A percentile compares a stretch with the other conserved stretches of the same genome.
phyloP scores from a whole-genome alignment of 2,329 filamentous ascomycete genomes.

The Phialemonium atrogriseum region DNA sequence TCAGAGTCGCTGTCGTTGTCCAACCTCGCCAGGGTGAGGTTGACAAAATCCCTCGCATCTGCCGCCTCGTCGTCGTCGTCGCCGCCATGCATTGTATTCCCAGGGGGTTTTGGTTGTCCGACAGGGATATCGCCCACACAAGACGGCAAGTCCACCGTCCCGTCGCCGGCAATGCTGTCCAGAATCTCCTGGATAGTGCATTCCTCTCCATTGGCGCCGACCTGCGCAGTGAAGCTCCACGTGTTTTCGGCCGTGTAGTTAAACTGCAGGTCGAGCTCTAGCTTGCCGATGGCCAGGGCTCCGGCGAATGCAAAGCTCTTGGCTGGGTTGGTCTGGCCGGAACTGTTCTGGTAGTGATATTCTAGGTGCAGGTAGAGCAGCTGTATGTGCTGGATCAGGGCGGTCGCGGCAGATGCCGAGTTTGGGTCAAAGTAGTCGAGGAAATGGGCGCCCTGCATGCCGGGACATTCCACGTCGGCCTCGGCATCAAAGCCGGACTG shows the following conservation, averaged over 20 bases:
- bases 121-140: constrained; percentile 3
- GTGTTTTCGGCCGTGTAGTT: neutral
- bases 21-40: neutral
- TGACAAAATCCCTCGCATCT: constrained; percentile 1
- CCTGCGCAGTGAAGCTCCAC: neutral
- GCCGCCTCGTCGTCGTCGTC: neutral
- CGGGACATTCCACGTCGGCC: neutral
- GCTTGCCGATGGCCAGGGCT: constrained; percentile 6
- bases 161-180: constrained; percentile 5
- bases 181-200: constrained; percentile 4
- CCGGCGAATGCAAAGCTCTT: constrained; percentile 12
- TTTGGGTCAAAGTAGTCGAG: neutral
- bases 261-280: constrained; percentile 9
- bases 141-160: constrained; percentile 8
- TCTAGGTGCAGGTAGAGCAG: neutral
- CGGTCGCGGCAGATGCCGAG: neutral
- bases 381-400: neutral
- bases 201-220: constrained; percentile 4
- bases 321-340: constrained; percentile 8
- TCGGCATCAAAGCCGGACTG: constrained; percentile 6
- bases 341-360: neutral
- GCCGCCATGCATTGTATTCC: too few relatives aligned
- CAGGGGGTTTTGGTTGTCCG: neutral
- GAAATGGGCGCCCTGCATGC: neutral
- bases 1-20: neutral